Evolutionary conservation across 2,329 filamentous ascomycete genomes (phyloP), one percentile per base, ranked within the genome.

Genomic region (Epichloe glyceriae): DNA sequence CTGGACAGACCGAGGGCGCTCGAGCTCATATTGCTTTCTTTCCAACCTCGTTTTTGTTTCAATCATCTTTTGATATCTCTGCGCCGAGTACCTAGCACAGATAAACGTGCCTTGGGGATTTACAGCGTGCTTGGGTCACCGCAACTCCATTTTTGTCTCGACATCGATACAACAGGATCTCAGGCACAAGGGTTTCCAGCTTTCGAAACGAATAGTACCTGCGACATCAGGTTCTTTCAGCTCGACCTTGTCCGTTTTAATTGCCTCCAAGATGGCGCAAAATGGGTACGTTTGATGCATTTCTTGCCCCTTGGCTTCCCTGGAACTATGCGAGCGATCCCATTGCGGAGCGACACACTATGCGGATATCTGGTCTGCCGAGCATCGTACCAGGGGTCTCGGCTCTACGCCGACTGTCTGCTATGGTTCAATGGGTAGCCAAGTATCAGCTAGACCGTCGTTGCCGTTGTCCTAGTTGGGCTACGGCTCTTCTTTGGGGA

Each of bases 261-360:
- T 50, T 45, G 48, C 49, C 57, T 58, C 51, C 53, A 59, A 55
- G 43, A 66, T 66, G 64, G 63, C 64, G 55, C 64, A 66, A 57
- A 64, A 66, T 50, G 61, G 64, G 56, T 58, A 58, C 42, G 56
- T 57, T 35, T 12, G 19, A 37, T 35, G 30, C 47, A 22, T 14
- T 49, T 26, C 14, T 49, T 20, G 38, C 15, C 19, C 22, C 6
- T 35, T 35, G 4, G 12, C 17, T 11, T 19, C n/a, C 8, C n/a
- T 15, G 3, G 22, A 39, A 4, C 12, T 20, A 33, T 15, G 5
- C 15, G 8, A 20, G n/a, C 11, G 20, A 44, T 19, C 33, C 26
- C n/a, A 19, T 30, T 30, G 19, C 34, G 19, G 5, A 33, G 47
- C 7, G 40, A 26, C 39, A 37, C 10, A 19, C 12, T 19, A 15